These are phyloP conservation scores for Termitomyces sp. DNA, from an alignment of 768 basidiomycete genomes.

Conservation along the genomic window DNA sequence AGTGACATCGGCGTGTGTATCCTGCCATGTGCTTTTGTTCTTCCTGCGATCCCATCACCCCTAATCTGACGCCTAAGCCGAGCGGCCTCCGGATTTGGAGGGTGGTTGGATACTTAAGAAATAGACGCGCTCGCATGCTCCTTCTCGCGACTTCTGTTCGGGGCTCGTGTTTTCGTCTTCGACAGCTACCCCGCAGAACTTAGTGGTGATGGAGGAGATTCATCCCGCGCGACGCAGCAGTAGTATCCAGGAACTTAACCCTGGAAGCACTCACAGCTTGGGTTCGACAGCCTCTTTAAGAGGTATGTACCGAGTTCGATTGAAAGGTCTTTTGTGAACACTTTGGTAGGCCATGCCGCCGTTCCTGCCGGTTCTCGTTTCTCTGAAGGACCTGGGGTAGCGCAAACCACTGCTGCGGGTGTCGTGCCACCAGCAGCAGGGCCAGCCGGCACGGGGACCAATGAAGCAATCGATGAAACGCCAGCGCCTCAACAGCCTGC, in stretches of 20 bases:
- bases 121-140: conserved; percentile 3
- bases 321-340: background rate
- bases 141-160: conserved; percentile 13
- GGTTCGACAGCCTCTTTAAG: conserved; percentile 26
- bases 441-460: conserved; percentile 9
- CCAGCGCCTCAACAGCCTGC: conserved; percentile 14
- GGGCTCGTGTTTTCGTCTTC: conserved; percentile 7
- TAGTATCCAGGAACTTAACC: conserved; percentile 23
- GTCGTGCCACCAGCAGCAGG: conserved; percentile 7
- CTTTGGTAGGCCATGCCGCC: conserved; percentile 26
- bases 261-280: conserved; percentile 24
- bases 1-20: conserved; percentile 15
- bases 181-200: conserved; percentile 5
- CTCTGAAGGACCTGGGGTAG: conserved; percentile 17
- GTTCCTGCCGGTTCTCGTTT: conserved; percentile 24
- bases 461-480: conserved; percentile 12
- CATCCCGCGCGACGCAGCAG: conserved; percentile 29
- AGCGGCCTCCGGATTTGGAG: conserved; percentile 10
- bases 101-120: conserved; percentile 10
- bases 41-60: conserved; percentile 18
- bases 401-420: conserved; percentile 20
- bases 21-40: conserved; percentile 21
- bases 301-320: conserved; percentile 18
- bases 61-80: too few species aligned
- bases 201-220: conserved; percentile 28